A percentile compares a stretch with the other conserved stretches of the same genome.
These are phyloP conservation scores for Trypanosoma vivax DNA, from an alignment of 208 protist species.

Conservation along the genomic window DNA sequence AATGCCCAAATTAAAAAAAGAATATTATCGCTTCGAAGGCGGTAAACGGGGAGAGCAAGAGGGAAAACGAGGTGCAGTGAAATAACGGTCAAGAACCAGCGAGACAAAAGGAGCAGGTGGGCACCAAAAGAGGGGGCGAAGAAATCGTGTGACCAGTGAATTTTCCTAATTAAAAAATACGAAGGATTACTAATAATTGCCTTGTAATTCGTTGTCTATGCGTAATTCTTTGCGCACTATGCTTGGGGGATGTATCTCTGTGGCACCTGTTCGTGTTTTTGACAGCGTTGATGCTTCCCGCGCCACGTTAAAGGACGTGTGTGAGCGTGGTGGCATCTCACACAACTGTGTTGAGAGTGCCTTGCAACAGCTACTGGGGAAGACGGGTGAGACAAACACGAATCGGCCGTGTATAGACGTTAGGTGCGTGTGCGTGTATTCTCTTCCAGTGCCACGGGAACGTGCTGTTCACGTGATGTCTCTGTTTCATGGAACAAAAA, in stretches of 20 bases:
- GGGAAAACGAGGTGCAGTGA: too few species aligned
- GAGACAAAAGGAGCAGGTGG: not conserved
- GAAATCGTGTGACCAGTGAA: not conserved
- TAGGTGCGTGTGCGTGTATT: constrained; percentile 7
- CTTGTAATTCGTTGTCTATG: not conserved
- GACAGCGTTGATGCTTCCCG: not conserved
- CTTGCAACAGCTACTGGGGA: constrained; percentile 10
- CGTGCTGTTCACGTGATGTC: too few species aligned
- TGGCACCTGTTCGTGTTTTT: constrained; percentile 5
- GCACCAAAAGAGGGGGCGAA: not conserved
- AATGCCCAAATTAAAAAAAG: not conserved
- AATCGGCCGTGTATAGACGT: not conserved
- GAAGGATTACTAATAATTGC: not conserved
- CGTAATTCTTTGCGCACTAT: not conserved
- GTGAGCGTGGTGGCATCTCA: constrained; percentile 9
- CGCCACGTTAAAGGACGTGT: constrained; percentile 4
- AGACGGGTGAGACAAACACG: not conserved
- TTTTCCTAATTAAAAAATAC: not conserved
- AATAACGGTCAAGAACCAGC: too few species aligned
- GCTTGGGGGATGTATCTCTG: not conserved
- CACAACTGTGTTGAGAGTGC: not conserved
- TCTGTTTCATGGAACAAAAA: too few species aligned
- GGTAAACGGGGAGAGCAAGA: too few species aligned
- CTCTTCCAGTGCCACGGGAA: too few species aligned
- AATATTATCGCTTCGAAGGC: too few species aligned